These are phyloP conservation scores for Gymnopilus junonius DNA, from an alignment of 768 basidiomycete species.

Conservation along the genomic window DNA sequence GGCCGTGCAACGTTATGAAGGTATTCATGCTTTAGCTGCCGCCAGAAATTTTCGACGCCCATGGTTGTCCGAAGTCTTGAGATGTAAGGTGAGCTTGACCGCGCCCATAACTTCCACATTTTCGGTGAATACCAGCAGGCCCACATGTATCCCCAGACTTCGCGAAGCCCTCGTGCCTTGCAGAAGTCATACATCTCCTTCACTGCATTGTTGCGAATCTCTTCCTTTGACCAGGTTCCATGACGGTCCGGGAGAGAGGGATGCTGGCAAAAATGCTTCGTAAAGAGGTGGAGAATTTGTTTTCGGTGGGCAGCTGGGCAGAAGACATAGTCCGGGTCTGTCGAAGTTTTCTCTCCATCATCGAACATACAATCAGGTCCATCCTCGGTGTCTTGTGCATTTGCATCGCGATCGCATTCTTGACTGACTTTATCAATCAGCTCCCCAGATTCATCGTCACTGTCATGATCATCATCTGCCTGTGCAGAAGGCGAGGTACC, in stretches of 20 bases:
- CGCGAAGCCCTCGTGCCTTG: conserved; percentile 25
- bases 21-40: conserved; percentile 32
- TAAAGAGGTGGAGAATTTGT: conserved; percentile 24
- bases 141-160: conserved; percentile 43
- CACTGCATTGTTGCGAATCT: background rate
- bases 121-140: conserved; percentile 35
- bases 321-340: conserved; percentile 11
- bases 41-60: conserved; percentile 36
- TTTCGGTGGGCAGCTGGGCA: conserved; percentile 6
- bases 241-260: conserved; percentile 24
- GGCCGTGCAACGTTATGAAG: conserved; percentile 31
- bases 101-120: conserved; percentile 38
- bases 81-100: conserved; percentile 25
- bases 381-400: conserved; percentile 2
- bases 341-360: background rate
- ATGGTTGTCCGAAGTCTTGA: conserved; percentile 32
- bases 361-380: conserved; percentile 14
- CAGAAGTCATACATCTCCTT: conserved; percentile 41
- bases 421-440: background rate
- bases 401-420: background rate
- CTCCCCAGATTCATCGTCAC: background rate
- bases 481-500: too few relatives aligned
- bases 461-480: too few relatives aligned
- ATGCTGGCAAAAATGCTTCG: conserved; percentile 29
- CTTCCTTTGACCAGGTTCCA: background rate